Conservation (phyloP, 2,329 filamentous ascomycete genomes). For the Botryotinia calthae region DNA sequence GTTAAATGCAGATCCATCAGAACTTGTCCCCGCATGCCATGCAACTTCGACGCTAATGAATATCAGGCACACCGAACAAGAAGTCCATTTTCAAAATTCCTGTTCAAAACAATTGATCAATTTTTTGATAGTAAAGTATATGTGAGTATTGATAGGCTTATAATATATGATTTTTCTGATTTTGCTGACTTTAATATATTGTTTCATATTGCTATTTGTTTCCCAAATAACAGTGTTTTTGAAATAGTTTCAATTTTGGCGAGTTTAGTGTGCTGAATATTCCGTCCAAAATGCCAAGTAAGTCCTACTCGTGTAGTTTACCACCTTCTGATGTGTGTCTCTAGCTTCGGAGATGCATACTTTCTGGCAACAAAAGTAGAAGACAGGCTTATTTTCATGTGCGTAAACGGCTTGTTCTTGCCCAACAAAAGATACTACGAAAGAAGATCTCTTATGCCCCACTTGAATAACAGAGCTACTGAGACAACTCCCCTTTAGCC, state of each 20-base stretch:
- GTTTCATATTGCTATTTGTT: neutral
- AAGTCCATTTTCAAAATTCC: neutral
- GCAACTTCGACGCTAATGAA: neutral
- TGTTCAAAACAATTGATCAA: neutral
- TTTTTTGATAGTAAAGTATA: neutral
- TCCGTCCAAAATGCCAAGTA: neutral
- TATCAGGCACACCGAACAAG: neutral
- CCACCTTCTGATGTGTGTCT: neutral
- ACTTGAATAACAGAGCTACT: neutral
- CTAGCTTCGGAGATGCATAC: neutral
- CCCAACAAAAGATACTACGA: neutral
- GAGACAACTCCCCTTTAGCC: neutral
- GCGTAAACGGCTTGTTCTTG: neutral
- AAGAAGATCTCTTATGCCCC: neutral
- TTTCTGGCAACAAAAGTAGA: neutral
- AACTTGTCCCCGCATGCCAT: neutral
- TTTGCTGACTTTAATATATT: rapidly evolving
- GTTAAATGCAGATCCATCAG: neutral
- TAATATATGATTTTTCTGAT: rapidly evolving
- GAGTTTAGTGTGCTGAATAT: neutral
- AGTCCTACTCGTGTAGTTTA: neutral
- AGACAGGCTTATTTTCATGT: neutral
- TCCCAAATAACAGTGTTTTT: neutral
- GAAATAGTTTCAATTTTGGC: neutral
- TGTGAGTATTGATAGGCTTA: neutral